Conservation (phyloP, 345 rosid species). For the Brassica nigra region DNA sequence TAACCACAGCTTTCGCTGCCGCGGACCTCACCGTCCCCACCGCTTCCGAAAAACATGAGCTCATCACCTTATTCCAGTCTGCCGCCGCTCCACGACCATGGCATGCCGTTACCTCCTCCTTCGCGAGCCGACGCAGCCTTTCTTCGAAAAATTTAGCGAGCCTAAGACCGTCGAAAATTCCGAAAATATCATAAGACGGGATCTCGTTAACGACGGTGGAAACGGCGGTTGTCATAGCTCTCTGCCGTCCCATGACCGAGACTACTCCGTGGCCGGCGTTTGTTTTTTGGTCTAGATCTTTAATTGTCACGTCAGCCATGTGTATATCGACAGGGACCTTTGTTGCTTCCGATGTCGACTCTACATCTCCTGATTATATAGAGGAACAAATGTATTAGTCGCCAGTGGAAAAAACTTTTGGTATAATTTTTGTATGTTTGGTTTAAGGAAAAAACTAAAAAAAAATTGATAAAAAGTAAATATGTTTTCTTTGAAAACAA, state of each 20-base stretch:
- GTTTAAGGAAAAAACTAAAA: background rate
- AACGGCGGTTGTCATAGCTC: conserved; percentile 41
- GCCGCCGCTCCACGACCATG: background rate
- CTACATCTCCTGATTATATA: conserved; percentile 22
- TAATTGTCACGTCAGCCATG: conserved; percentile 34
- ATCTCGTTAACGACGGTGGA: conserved; percentile 34
- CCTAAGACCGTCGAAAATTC: conserved; percentile 35
- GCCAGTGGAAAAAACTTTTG: background rate
- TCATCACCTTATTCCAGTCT: conserved; percentile 39
- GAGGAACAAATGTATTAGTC: background rate
- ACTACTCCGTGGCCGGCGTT: conserved; percentile 37
- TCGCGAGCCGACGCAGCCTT: conserved; percentile 30
- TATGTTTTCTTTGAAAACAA: background rate
- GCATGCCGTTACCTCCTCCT: conserved; percentile 28
- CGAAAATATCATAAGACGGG: conserved; percentile 36
- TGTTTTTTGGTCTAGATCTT: conserved; percentile 4
- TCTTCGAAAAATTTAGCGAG: conserved; percentile 32
- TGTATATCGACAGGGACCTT: background rate
- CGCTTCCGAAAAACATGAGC: conserved; percentile 18
- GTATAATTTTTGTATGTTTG: background rate
- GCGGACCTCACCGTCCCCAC: background rate
- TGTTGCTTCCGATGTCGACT: conserved; percentile 22
- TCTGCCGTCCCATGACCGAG: conserved; percentile 42
- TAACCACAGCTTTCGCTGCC: conserved; percentile 14
- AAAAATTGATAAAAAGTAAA: background rate